A percentile compares a stretch with the other conserved stretches of the same genome.
Conservation (phyloP, 805 yeast genomes). For the Yarrowia keelungensis region DNA sequence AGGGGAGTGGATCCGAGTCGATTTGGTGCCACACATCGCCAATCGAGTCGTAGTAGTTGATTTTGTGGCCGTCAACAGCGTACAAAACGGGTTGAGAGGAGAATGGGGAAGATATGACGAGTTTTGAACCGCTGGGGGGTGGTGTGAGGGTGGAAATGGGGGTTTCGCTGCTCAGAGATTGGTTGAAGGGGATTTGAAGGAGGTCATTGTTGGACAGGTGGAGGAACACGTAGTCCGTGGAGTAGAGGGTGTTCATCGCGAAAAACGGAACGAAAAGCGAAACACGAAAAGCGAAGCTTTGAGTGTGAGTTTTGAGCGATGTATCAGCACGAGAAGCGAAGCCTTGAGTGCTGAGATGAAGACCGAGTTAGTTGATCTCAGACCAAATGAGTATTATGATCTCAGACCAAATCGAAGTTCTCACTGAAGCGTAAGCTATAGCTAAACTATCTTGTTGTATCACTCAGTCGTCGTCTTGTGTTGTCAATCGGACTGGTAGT, state of each 20-base stretch:
- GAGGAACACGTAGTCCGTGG: constrained; percentile 4
- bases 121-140: not conserved
- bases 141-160: not conserved
- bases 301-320: too few relatives aligned
- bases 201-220: constrained; percentile 29
- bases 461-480: not conserved
- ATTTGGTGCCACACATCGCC: constrained; percentile 14
- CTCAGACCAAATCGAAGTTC: too few relatives aligned
- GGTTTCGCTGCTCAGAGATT: not conserved
- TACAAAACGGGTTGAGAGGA: not conserved
- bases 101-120: not conserved
- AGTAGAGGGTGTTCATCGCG: constrained; percentile 21
- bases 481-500: not conserved
- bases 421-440: too few relatives aligned
- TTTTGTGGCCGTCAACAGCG: not conserved
- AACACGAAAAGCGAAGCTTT: too few relatives aligned
- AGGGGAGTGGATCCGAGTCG: not conserved
- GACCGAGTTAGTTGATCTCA: too few relatives aligned
- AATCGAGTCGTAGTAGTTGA: constrained; percentile 15
- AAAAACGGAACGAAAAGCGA: too few relatives aligned
- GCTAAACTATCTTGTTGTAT: too few relatives aligned
- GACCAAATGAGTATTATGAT: too few relatives aligned
- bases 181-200: constrained; percentile 25
- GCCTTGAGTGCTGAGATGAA: too few relatives aligned
- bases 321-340: too few relatives aligned